These are phyloP conservation scores for Elsinoe australis DNA, from an alignment of 2,329 filamentous ascomycete species.

Conservation along the genomic window DNA sequence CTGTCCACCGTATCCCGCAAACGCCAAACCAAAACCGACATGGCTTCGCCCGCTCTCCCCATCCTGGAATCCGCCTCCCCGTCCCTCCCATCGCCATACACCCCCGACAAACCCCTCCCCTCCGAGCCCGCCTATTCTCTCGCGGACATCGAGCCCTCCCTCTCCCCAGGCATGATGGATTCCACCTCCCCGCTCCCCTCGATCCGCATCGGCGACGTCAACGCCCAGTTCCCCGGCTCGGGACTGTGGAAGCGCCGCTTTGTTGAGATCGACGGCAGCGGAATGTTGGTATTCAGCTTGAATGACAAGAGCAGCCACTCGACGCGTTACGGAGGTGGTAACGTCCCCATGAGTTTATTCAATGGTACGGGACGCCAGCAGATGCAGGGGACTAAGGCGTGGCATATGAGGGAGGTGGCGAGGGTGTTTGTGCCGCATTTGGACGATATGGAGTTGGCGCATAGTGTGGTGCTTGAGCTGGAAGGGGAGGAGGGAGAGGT, in stretches of 20 bases:
- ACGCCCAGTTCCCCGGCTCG: constrained; percentile 94
- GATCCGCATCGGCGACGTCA: constrained; percentile 77
- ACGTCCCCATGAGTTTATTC: constrained; percentile 9
- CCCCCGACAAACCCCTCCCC: constrained; percentile 3
- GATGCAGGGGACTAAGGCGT: not conserved
- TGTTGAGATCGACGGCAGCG: constrained; percentile 74
- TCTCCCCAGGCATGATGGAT: constrained; percentile 3
- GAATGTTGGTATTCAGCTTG: constrained; percentile 65
- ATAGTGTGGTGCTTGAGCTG: constrained; percentile 11
- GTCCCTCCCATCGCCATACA: not conserved
- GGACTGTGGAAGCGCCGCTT: constrained; percentile 89
- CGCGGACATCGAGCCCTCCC: constrained; percentile 9
- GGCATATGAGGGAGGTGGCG: constrained; percentile 4
- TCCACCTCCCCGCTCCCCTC: constrained; percentile 36
- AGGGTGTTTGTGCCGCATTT: constrained; percentile 5
- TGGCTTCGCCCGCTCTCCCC: not conserved
- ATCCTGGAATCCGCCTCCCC: not conserved
- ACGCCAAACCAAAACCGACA: constrained; percentile 22
- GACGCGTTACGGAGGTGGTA: constrained; percentile 2
- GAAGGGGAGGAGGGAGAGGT: constrained; percentile 12
- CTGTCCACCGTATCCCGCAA: constrained; percentile 40
- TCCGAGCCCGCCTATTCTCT: not conserved
- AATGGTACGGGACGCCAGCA: not conserved
- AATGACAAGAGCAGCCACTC: constrained; percentile 11
- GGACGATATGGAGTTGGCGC: constrained; percentile 16